Evolutionary conservation across 2,329 filamentous ascomycete genomes (phyloP).

Genomic region (Epichloe elymi): DNA sequence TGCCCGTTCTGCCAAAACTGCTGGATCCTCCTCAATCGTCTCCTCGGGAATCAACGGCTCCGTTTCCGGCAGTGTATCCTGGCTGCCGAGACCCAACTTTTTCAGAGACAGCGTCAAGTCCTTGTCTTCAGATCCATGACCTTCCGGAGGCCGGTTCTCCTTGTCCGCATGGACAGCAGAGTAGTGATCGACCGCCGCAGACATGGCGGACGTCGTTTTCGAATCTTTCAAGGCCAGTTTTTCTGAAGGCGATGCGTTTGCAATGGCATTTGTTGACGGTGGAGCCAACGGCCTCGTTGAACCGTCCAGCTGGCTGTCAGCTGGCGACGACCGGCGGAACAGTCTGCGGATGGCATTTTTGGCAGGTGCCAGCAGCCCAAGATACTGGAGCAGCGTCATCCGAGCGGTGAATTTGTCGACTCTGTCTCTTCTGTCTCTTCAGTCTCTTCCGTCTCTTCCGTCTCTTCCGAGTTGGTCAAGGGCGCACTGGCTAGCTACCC

Average conservation of each 20-base stretch:
- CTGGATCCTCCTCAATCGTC: constrained; percentile 12
- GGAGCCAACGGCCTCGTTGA: not conserved
- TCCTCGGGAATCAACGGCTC: not conserved
- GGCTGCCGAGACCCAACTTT: constrained; percentile 10
- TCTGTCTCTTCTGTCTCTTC: not conserved
- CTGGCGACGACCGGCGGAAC: constrained; percentile 16
- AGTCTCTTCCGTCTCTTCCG: too few species aligned
- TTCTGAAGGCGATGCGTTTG: constrained; percentile 2
- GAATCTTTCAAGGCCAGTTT: constrained; percentile 1
- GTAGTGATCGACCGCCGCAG: constrained; percentile 7
- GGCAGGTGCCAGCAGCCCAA: constrained; percentile 19
- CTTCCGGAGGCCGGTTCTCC: constrained; percentile 17
- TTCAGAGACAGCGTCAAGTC: constrained; percentile 8
- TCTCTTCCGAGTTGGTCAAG: not conserved
- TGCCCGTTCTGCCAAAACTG: constrained; percentile 18
- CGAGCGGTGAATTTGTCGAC: not conserved
- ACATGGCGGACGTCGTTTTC: not conserved
- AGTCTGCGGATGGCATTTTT: constrained; percentile 19
- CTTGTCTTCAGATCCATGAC: not conserved
- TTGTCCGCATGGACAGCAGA: constrained; percentile 11
- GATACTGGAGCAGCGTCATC: constrained; percentile 17
- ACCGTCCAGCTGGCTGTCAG: constrained; percentile 8
- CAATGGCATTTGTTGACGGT: constrained; percentile 4
- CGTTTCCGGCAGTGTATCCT: not conserved
- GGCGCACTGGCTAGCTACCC: too few species aligned